Evolutionary conservation across 2,329 filamentous ascomycete genomes (phyloP), one percentile per base, ranked within the genome.

Genomic region (Capronia epimyces): DNA sequence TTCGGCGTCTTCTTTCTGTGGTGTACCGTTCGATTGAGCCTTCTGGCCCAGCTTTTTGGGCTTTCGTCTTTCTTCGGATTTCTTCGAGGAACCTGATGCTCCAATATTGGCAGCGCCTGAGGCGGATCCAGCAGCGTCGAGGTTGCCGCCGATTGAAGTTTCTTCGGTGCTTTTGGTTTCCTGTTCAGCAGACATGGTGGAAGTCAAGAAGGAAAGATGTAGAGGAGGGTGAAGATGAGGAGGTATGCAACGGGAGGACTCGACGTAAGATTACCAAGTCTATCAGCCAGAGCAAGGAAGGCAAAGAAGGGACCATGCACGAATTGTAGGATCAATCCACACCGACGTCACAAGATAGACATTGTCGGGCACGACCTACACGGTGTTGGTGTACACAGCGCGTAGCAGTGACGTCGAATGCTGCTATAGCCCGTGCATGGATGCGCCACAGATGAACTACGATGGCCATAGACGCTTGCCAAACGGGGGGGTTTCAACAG

Each of bases 21-120:
- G 44, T 32, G 52, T 56, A 22, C 55, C 55, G 56, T 59, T 59
- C n/a, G 57, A 49, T 45, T 58, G 50, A 36, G 37, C 46, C 40
- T 62, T 61, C 41, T 61, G 54, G 40, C 57, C 57, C 21, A 61
- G 50, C 45, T 62, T 61, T 31, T 60, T 62, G 24, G 59, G 60
- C 53, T 63, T 58, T 53, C 67, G 52, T 49, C 62, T 58, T 37
- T 63, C 56, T 44, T 65, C 60, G 16, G 64, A 58, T 27, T 66
- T 61, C 58, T 67, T 66, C 9, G 62, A 59, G 46, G 60, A 64
- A 2, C 59, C 49, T 18, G 59, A 59, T 27, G 59, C 61, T 43
- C 59, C 55, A n/a, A 61, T 51, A 27, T 59, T 63, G 27, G 64
- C 65, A 18, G 65, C 62, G 10, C 65, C 66, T n/a, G 67, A 65